phyloP scores from a whole-genome alignment of 2,329 filamentous ascomycete genomes.

The Cladophialophora psammophila region DNA sequence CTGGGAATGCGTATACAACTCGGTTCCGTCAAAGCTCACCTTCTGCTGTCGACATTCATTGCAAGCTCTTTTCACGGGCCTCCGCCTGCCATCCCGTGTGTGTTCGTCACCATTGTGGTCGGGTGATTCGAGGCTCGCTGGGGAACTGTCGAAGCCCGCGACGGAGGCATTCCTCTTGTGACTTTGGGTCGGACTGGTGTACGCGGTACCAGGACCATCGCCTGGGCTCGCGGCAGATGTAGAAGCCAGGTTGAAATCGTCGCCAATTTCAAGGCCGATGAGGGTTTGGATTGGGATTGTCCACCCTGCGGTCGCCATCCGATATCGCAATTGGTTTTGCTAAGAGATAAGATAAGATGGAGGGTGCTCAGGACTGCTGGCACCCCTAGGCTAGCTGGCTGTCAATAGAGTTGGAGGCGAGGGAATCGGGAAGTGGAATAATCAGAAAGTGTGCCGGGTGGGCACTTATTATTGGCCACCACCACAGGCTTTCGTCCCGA shows the following conservation, averaged over 20 bases:
- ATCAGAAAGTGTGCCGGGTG: conserved; percentile 1
- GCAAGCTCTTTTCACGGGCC: conserved; percentile 67
- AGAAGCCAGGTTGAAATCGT: conserved; percentile 39
- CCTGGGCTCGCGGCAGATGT: conserved; percentile 28
- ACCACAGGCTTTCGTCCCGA: background rate
- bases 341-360: conserved; percentile 38
- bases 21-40: conserved; percentile 52
- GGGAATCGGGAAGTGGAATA: background rate
- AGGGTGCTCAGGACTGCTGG: background rate
- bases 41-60: conserved; percentile 76
- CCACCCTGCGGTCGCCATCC: conserved; percentile 27
- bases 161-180: conserved; percentile 53
- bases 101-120: conserved; percentile 53
- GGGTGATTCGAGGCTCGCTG: conserved; percentile 49
- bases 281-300: conserved; percentile 23
- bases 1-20: background rate
- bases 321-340: conserved; percentile 33
- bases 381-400: background rate
- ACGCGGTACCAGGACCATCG: conserved; percentile 40
- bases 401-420: background rate
- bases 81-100: conserved; percentile 49
- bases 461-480: conserved; percentile 4
- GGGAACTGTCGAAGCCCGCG: conserved; percentile 56
- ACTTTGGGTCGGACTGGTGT: conserved; percentile 42
- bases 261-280: conserved; percentile 28